Evolutionary conservation across 441 rosid species (phyloP).

Genomic region (Erodium chrysanthum): DNA sequence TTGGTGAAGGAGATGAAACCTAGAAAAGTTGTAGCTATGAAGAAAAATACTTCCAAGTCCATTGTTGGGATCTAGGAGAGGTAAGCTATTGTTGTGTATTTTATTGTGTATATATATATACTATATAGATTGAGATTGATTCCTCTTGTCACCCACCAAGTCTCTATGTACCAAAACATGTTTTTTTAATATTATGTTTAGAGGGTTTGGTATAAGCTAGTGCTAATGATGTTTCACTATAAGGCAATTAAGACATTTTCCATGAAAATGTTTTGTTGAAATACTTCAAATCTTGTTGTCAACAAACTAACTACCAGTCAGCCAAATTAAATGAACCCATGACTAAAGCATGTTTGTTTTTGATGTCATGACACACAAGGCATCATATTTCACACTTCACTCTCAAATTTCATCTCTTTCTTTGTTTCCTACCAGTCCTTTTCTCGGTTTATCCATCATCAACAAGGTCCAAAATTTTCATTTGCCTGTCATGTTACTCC

Average conservation of each 20-base stretch:
- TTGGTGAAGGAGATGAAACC: constrained; percentile 28
- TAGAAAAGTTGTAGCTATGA: constrained; percentile 6
- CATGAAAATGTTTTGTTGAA: no score
- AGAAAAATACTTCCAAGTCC: constrained; percentile 9
- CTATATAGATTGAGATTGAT: background rate
- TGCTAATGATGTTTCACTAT: background rate
- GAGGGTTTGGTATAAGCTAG: background rate
- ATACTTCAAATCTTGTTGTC: no score
- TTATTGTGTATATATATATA: background rate
- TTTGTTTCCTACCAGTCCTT: no score
- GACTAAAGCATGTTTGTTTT: background rate
- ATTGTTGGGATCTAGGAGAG: background rate
- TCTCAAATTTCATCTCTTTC: background rate
- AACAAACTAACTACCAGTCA: background rate
- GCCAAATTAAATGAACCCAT: background rate
- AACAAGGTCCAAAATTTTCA: background rate
- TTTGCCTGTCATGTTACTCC: no score
- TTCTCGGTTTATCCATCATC: no score
- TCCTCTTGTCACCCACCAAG: background rate
- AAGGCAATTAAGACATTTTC: no score
- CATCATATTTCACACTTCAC: background rate
- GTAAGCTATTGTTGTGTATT: background rate
- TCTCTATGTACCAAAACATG: background rate
- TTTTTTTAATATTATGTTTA: no score
- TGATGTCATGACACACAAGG: background rate